Conservation (phyloP, 148 eudicot genomes). For the Mesembryanthemum crystallinum region DNA sequence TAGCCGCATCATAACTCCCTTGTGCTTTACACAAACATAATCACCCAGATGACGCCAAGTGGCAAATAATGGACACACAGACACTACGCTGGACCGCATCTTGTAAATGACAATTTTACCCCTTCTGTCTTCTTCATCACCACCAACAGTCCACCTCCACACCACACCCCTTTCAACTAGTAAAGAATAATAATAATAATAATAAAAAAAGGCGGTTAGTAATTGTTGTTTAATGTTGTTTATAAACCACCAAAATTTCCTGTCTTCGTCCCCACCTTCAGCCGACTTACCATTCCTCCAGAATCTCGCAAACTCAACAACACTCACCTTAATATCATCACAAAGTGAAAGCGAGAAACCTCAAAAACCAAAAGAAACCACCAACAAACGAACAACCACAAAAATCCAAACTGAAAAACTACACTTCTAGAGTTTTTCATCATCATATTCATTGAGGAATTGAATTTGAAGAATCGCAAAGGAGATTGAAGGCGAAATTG, state of each 20-base stretch:
- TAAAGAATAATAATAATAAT: no score
- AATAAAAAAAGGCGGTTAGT: constrained; percentile 21
- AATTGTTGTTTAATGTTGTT: no score
- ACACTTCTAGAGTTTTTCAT: no score
- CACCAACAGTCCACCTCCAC: neutral
- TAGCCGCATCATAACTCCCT: no score
- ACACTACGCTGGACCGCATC: neutral
- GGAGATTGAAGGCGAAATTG: neutral
- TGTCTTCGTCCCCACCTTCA: neutral
- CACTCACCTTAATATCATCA: neutral
- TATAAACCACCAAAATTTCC: neutral
- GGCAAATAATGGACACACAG: constrained; percentile 1
- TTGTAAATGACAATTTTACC: constrained; percentile 15
- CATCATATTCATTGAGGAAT: no score
- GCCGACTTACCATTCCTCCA: constrained; percentile 7
- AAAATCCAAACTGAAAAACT: no score
- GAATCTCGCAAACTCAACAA: neutral
- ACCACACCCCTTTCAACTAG: no score
- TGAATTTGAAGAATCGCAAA: neutral
- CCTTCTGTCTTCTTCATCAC: neutral
- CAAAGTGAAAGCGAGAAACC: neutral
- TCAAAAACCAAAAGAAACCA: neutral
- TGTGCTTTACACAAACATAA: constrained; percentile 8
- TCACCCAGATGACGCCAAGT: constrained; percentile 17
- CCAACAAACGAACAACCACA: no score